These are phyloP conservation scores for barley (Hordeum vulgare) DNA, from an alignment of 176 grass and related monocot genomes.

Conservation along the genomic window DNA sequence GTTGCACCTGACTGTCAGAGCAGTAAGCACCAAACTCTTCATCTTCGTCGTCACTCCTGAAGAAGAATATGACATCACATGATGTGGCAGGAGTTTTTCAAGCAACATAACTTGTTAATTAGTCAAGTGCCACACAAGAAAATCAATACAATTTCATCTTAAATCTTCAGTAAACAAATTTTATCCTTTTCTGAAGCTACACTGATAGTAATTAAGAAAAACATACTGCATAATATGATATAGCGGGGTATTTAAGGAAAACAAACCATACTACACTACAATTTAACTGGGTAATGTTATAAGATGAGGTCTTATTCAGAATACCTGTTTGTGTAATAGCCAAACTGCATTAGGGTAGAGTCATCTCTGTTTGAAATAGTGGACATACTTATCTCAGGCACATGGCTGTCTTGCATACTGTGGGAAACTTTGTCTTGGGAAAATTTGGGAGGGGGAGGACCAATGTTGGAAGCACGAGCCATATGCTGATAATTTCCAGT, in stretches of 20 bases:
- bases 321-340: conserved; percentile 72
- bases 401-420: conserved; percentile 33
- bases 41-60: conserved; percentile 84
- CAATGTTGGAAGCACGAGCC: conserved; percentile 41
- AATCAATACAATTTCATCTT: not conserved
- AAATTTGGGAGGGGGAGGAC: conserved; percentile 32
- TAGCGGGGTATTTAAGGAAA: not conserved
- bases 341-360: conserved; percentile 50
- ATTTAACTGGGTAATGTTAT: not conserved
- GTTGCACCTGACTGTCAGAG: conserved; percentile 45
- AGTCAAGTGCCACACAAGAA: not conserved
- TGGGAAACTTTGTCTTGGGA: conserved; percentile 36
- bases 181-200: not conserved
- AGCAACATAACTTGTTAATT: not conserved
- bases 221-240: not conserved
- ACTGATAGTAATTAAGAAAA: conserved; percentile 1
- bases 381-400: conserved; percentile 45
- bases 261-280: not conserved
- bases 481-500: conserved; percentile 51
- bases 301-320: not conserved
- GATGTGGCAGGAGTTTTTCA: not conserved
- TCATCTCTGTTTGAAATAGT: conserved; percentile 52
- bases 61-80: conserved; percentile 1
- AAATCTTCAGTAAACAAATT: not conserved
- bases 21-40: conserved; percentile 49